Conservation (phyloP, 768 basidiomycete species). For the Suillus luteus region DNA sequence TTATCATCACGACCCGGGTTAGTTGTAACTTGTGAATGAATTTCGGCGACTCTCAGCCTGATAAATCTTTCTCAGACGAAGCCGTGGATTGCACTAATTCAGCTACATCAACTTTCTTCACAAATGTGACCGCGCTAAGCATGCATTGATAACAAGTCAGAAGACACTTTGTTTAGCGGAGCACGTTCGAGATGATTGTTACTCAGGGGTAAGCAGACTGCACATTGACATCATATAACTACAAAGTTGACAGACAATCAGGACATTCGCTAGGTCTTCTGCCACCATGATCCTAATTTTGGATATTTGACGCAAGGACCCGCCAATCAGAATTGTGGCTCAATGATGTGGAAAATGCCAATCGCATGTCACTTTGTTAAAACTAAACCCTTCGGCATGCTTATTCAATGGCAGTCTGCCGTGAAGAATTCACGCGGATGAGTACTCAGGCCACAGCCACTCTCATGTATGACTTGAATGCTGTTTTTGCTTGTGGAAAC, state of each 20-base stretch:
- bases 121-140: not conserved
- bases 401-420: slow-evolving; percentile 2
- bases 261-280: not conserved
- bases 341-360: not conserved
- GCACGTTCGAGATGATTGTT: not conserved
- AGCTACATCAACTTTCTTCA: not conserved
- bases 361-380: not conserved
- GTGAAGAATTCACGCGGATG: not conserved
- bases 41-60: slow-evolving; percentile 6
- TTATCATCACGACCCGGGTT: not conserved
- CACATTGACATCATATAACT: not conserved
- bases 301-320: slow-evolving; percentile 1
- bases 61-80: slow-evolving; percentile 1
- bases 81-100: not conserved
- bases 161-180: not conserved
- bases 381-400: not conserved
- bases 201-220: slow-evolving; percentile 2
- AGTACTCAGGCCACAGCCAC: not conserved
- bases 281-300: not conserved
- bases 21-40: not conserved
- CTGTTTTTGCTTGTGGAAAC: not conserved
- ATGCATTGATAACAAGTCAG: not conserved
- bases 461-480: not conserved
- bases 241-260: not conserved
- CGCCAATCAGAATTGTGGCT: not conserved